phyloP scores from a whole-genome alignment of 2,329 filamentous ascomycete species.

The Monascus ruber region DNA sequence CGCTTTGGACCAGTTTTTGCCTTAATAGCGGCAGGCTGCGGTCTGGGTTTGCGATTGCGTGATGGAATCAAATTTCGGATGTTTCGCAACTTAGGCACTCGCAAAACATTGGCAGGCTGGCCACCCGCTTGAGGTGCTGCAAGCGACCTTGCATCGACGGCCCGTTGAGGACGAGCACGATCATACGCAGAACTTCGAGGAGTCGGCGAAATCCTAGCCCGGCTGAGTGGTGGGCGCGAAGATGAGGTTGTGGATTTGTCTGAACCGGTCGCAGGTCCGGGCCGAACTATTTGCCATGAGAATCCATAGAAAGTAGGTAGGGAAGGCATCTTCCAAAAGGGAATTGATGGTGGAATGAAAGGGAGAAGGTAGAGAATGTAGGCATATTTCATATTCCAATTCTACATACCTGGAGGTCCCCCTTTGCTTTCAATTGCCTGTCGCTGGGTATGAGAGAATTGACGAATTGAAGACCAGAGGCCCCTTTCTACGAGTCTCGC shows the following conservation, averaged over 20 bases:
- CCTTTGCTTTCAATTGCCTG: slow-evolving; percentile 8
- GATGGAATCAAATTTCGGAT: slow-evolving; percentile 9
- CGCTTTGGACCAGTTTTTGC: slow-evolving; percentile 7
- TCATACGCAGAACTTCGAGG: slow-evolving; percentile 7
- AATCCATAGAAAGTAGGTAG: no score
- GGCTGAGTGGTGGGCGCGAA: no score
- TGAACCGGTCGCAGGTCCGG: no score
- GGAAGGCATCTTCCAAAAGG: no score
- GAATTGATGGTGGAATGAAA: no score
- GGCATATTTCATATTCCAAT: not conserved
- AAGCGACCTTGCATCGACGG: slow-evolving; percentile 27
- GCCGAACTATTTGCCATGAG: no score
- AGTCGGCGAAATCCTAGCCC: slow-evolving; percentile 2
- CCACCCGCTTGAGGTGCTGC: slow-evolving; percentile 17
- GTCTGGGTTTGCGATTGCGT: slow-evolving; percentile 11
- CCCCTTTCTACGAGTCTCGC: slow-evolving; percentile 7
- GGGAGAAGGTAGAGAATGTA: no score
- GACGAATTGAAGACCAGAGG: slow-evolving; percentile 8
- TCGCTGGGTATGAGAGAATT: slow-evolving; percentile 14
- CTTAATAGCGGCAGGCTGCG: not conserved
- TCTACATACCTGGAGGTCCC: slow-evolving; percentile 14
- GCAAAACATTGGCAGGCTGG: slow-evolving; percentile 20
- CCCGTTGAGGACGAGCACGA: slow-evolving; percentile 14
- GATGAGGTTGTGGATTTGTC: no score
- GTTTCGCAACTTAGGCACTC: slow-evolving; percentile 14